Percentiles rank a stretch among this genome's conserved stretches.
Conservation (phyloP, 371 early-diverging fungal genomes). For the Coemansia sp. region DNA sequence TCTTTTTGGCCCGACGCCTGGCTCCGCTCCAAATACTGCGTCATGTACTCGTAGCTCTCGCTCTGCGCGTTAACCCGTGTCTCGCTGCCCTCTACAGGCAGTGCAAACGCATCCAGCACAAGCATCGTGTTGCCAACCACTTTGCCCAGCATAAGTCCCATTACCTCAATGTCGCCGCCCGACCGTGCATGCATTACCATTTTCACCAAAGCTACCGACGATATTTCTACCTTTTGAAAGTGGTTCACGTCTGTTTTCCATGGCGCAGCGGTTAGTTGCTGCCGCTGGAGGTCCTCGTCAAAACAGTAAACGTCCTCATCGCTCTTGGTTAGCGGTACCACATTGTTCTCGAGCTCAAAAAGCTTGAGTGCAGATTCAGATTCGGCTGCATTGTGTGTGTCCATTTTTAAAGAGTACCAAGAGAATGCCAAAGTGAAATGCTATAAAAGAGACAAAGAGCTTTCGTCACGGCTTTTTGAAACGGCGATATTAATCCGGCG, state of each 20-base stretch:
- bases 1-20: constrained; percentile 91
- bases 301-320: constrained; percentile 76
- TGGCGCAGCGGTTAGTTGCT: constrained; percentile 63
- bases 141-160: constrained; percentile 98
- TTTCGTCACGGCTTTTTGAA: background rate
- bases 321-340: constrained; percentile 64
- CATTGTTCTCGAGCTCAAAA: constrained; percentile 84
- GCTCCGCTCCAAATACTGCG: constrained; percentile 79
- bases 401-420: background rate
- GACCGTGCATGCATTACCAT: constrained; percentile 95
- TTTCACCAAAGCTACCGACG: constrained; percentile 93
- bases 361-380: constrained; percentile 67
- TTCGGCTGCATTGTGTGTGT: constrained; percentile 42
- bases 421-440: background rate
- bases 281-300: constrained; percentile 67
- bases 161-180: constrained; percentile 94
- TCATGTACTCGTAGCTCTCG: constrained; percentile 97
- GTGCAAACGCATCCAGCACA: constrained; percentile 94
- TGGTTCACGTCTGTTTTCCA: constrained; percentile 68
- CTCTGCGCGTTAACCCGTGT: constrained; percentile 96
- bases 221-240: constrained; percentile 88
- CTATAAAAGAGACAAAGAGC: background rate
- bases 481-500: background rate
- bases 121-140: constrained; percentile 83
- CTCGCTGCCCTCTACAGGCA: constrained; percentile 98